A percentile compares a stretch with the other conserved stretches of the same genome.
These are phyloP conservation scores for Collybia sordida DNA, from an alignment of 768 basidiomycete species.

Conservation along the genomic window DNA sequence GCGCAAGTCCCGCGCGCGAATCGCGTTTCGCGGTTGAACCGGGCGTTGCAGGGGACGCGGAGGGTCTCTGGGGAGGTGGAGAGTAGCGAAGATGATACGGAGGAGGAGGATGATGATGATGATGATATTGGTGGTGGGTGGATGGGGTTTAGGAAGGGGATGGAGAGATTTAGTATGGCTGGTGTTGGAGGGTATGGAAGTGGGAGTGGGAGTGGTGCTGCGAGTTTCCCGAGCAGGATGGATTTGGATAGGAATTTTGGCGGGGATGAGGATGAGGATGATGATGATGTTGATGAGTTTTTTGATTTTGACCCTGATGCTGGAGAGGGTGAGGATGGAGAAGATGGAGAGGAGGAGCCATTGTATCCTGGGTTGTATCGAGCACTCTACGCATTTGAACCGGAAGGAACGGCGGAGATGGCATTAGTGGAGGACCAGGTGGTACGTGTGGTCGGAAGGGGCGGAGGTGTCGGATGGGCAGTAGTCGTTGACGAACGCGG, in stretches of 20 bases:
- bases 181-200: constrained; percentile 6
- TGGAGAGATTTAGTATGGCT: constrained; percentile 22
- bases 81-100: constrained; percentile 14
- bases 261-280: constrained; percentile 25
- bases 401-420: constrained; percentile 85
- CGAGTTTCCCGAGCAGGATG: constrained; percentile 36
- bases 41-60: constrained; percentile 20
- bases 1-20: constrained; percentile 39
- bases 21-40: constrained; percentile 30
- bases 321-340: constrained; percentile 24
- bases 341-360: constrained; percentile 34
- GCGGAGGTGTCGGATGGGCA: constrained; percentile 82
- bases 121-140: constrained; percentile 20
- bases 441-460: constrained; percentile 69
- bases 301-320: constrained; percentile 1
- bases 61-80: constrained; percentile 8
- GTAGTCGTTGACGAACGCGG: constrained; percentile 46
- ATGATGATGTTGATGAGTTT: constrained; percentile 26
- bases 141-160: constrained; percentile 27
- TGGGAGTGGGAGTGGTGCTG: constrained; percentile 16
- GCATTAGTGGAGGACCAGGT: constrained; percentile 73
- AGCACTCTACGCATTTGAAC: constrained; percentile 76
- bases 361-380: constrained; percentile 73
- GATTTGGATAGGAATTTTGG: constrained; percentile 53
- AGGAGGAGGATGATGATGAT: constrained; percentile 11